These are phyloP conservation scores for Neopestalotiopsis sp. DNA, from an alignment of 2,329 filamentous ascomycete genomes.

Conservation along the genomic window DNA sequence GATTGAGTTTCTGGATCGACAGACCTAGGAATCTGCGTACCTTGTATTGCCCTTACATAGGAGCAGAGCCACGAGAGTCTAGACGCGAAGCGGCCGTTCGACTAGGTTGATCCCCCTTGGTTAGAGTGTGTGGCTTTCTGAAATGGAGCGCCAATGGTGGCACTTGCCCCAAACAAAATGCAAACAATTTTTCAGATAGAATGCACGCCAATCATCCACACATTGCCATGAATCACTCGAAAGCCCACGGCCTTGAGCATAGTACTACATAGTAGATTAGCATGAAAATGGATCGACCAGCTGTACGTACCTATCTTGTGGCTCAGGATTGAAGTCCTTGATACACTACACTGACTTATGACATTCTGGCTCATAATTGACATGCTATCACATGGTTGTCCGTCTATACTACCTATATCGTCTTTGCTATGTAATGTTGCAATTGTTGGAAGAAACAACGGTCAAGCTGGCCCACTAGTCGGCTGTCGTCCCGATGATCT, in stretches of 20 bases:
- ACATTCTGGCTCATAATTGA: no score
- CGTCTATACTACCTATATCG: not conserved
- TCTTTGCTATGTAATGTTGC: not conserved
- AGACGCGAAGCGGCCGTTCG: not conserved
- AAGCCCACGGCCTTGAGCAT: not conserved
- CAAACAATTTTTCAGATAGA: not conserved
- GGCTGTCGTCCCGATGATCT: constrained; percentile 14
- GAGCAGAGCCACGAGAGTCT: not conserved
- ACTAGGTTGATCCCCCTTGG: not conserved
- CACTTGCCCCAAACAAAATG: not conserved
- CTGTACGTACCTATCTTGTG: not conserved
- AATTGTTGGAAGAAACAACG: not conserved
- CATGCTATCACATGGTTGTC: not conserved
- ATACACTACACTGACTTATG: not conserved
- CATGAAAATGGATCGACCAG: not conserved
- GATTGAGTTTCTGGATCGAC: not conserved
- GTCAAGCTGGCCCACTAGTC: not conserved
- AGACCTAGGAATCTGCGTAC: not conserved
- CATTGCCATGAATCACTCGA: not conserved
- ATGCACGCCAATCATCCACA: no score
- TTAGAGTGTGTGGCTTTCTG: not conserved
- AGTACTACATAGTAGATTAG: not conserved
- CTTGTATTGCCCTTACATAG: not conserved
- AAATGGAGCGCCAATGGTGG: not conserved
- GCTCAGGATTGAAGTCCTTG: not conserved